Evolutionary conservation across 768 basidiomycete genomes (phyloP), one percentile per base, ranked within the genome.

Genomic region (Suillus americanus): DNA sequence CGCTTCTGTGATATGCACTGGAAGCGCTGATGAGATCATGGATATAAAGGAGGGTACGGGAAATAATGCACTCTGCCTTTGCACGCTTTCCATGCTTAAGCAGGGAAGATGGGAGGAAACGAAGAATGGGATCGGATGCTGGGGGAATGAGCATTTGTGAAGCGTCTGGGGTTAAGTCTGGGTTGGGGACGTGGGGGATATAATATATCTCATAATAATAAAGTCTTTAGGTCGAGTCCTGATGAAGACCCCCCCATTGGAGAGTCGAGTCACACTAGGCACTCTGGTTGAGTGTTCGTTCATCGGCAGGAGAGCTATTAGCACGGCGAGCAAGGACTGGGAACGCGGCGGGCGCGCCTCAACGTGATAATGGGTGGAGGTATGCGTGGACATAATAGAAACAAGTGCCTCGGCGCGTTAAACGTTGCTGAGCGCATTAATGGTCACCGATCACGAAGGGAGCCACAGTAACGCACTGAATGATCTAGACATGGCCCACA

Each of bases 81-180:
- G 90, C 81, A 64, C 88, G 85, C 63, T 87, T 81, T 38, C 94
- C 94, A 72, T 89, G 77, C 43, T 72, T 72, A 80, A 89, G 88
- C 55, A 93, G 78, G 62, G 79, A 75, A 20, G 85, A 86, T 3
- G 91, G 80, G 60, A 94, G 73, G 69, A 88, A 87, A 65, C 85
- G 80, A 6, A 94, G 85, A 3, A 94, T 80, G 1, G 92, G 93
- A 73, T 93, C 91, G 60, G 86, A 82, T 1, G 83, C 80, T n/a
- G 91, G 90, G 3, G 92, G 91, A 23, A 94, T 85, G 69, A 88
- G 81, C 67, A 83, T 80, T 53, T 65, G 65, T 5, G 66, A 16
- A 6, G 57, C 18, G 20, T 55, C 20, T n/a, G n/a, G 55, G 16
- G 48, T 48, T 5, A 9, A 23, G 37, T n/a, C 5, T n/a, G 46